Evolutionary conservation across 2,329 filamentous ascomycete species (phyloP).

Genomic region (Cercospora sesami): DNA sequence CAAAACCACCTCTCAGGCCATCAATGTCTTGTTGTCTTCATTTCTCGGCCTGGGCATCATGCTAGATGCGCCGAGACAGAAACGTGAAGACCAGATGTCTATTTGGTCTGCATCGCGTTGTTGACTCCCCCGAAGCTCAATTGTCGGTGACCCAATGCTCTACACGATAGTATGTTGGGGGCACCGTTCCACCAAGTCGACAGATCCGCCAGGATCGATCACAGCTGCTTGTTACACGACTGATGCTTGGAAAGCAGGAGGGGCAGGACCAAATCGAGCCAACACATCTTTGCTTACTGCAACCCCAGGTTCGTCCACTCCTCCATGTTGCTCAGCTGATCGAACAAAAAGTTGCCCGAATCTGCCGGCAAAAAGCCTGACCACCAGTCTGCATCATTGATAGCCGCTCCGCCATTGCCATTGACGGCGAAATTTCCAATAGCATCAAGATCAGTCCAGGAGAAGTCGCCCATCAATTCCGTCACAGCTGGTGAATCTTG

Average conservation of each 20-base stretch:
- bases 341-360: slow-evolving; percentile 39
- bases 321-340: slow-evolving; percentile 36
- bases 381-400: slow-evolving; percentile 41
- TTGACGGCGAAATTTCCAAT: slow-evolving; percentile 52
- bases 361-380: slow-evolving; percentile 42
- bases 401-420: slow-evolving; percentile 37
- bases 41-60: background rate
- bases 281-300: slow-evolving; percentile 19
- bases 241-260: background rate
- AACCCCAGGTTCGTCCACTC: slow-evolving; percentile 36
- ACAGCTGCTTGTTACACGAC: background rate
- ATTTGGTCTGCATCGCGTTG: background rate
- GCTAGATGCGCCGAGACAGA: background rate
- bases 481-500: slow-evolving; percentile 45
- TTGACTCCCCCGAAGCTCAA: background rate
- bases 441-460: slow-evolving; percentile 51
- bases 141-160: background rate
- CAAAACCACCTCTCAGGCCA: background rate
- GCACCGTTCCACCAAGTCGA: background rate
- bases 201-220: background rate
- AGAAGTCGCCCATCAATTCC: slow-evolving; percentile 52
- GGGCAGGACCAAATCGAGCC: background rate
- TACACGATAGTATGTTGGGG: background rate
- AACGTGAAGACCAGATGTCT: background rate
- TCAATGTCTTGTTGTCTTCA: background rate